phyloP scores from a whole-genome alignment of 192 early-diverging fungal species.

The Linnemannia schmuckeri region DNA sequence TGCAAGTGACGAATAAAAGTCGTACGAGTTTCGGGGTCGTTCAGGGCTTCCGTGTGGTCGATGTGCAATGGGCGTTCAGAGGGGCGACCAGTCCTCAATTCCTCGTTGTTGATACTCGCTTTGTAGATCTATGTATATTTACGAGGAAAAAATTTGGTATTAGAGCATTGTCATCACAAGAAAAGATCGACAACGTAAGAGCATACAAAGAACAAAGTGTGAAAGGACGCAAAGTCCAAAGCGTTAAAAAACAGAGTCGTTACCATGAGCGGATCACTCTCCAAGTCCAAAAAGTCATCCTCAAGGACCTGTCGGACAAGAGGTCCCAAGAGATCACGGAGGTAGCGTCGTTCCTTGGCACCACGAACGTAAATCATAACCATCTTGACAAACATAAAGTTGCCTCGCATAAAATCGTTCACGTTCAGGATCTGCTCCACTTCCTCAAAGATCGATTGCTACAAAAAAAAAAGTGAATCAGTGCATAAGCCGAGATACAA shows the following conservation, averaged over 20 bases:
- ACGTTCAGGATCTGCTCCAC: slow-evolving; percentile 84
- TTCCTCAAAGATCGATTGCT: slow-evolving; percentile 88
- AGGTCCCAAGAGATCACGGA: slow-evolving; percentile 87
- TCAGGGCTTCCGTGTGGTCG: slow-evolving; percentile 82
- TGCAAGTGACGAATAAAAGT: slow-evolving; percentile 78
- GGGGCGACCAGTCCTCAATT: slow-evolving; percentile 87
- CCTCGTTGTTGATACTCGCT: slow-evolving; percentile 89
- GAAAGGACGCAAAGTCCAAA: too few species aligned
- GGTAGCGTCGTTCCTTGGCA: slow-evolving; percentile 93
- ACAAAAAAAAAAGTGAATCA: background rate
- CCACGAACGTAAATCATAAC: slow-evolving; percentile 96
- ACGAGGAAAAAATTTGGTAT: background rate
- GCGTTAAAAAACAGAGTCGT: background rate
- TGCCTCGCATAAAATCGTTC: slow-evolving; percentile 94
- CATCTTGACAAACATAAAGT: slow-evolving; percentile 98
- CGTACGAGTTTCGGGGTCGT: slow-evolving; percentile 82
- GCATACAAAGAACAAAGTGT: background rate
- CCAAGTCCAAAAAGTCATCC: slow-evolving; percentile 86
- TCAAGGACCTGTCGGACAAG: slow-evolving; percentile 84
- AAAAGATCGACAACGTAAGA: background rate
- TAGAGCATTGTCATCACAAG: too few species aligned
- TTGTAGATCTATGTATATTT: slow-evolving; percentile 77
- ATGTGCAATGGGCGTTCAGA: slow-evolving; percentile 82
- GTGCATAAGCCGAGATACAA: background rate
- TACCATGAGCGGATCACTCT: slow-evolving; percentile 87